Percentiles rank a stretch among this genome's conserved stretches.
These are phyloP conservation scores for Penicillium frequentans DNA, from an alignment of 2,329 filamentous ascomycete genomes.

Conservation along the genomic window DNA sequence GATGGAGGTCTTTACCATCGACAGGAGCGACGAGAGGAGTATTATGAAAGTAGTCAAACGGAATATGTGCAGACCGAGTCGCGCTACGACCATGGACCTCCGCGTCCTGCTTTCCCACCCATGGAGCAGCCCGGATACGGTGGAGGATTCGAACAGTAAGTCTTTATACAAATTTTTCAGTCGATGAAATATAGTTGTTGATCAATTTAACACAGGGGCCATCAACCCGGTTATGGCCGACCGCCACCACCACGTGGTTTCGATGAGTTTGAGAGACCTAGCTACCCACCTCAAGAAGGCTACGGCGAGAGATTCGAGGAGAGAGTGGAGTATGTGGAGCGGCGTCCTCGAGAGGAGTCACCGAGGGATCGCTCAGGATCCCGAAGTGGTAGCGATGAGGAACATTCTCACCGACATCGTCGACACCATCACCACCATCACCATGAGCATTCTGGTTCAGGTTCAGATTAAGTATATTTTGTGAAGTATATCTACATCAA, in stretches of 20 bases:
- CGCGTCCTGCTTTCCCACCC: conserved; percentile 11
- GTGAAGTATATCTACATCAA: neutral
- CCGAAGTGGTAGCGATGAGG: conserved; percentile 21
- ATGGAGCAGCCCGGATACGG: conserved; percentile 12
- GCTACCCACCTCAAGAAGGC: conserved; percentile 14
- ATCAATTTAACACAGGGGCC: conserved; percentile 17
- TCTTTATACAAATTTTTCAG: neutral
- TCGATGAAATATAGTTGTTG: neutral
- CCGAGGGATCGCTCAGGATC: conserved; percentile 22
- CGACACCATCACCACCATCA: conserved; percentile 16
- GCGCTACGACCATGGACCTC: conserved; percentile 18
- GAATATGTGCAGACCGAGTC: conserved; percentile 19
- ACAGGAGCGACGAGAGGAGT: conserved; percentile 16
- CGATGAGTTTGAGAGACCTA: conserved; percentile 14
- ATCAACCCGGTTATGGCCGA: conserved; percentile 18
- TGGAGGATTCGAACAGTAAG: conserved; percentile 24
- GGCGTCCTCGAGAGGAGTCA: conserved; percentile 21
- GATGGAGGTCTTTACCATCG: conserved; percentile 14
- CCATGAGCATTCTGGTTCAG: conserved; percentile 19
- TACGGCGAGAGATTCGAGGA: conserved; percentile 19
- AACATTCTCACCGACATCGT: conserved; percentile 9
- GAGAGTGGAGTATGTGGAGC: conserved; percentile 22
- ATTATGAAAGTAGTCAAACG: conserved; percentile 11
- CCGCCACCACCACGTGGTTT: conserved; percentile 11
- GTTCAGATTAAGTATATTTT: conserved; percentile 13